Base-by-base conservation (phyloP, 352 stramenopile genomes). In the Phytophthora sp. region DNA sequence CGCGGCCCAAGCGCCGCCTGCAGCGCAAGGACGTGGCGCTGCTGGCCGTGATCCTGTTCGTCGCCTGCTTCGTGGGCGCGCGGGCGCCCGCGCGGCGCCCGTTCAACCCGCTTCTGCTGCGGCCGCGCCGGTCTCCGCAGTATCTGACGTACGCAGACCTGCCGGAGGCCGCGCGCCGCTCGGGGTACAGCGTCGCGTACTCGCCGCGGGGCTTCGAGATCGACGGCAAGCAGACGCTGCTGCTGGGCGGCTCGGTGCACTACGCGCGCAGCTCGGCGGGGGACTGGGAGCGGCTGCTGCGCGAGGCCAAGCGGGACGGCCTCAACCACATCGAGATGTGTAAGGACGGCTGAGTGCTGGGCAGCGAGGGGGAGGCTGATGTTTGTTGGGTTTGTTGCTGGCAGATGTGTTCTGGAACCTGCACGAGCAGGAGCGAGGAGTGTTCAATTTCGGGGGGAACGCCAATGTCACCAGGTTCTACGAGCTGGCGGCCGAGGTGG, bases 321-420 rank as follows among this genome's bases (percentile, higher is more conserved):
- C 71, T 89, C n/a, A 93, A 93, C 54, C 75, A 88, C 34, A 49
- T 93, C 12, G 74, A 89, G 34, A 72, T 93, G 56, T 88, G 81
- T 92, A 80, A 38, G 83, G 69, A n/a, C n/a, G n/a, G n/a, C n/a
- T n/a, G n/a, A n/a, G n/a, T n/a, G n/a, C n/a, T n/a, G n/a, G n/a
- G n/a, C n/a, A n/a, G n/a, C n/a, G 10, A 9, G 26, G 39, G 31
- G 28, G 6, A 11, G 28, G 28, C 28, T 39, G 13, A 39, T 21
- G 7, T 18, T 37, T 42, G 13, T 53, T 24, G 32, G 18, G 32
- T 1, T 34, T 60, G 24, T 11, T 54, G 17, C 38, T 70, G n/a
- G 43, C 59, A 92, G 82, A 93, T 66, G 69, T 93, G 9, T 82
- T 85, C 44, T 93, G 84, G 84, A 84, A 87, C 54, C 44, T 89